phyloP scores from a whole-genome alignment of 495 filamentous ascomycete species.

The Xylaria bambusicola region DNA sequence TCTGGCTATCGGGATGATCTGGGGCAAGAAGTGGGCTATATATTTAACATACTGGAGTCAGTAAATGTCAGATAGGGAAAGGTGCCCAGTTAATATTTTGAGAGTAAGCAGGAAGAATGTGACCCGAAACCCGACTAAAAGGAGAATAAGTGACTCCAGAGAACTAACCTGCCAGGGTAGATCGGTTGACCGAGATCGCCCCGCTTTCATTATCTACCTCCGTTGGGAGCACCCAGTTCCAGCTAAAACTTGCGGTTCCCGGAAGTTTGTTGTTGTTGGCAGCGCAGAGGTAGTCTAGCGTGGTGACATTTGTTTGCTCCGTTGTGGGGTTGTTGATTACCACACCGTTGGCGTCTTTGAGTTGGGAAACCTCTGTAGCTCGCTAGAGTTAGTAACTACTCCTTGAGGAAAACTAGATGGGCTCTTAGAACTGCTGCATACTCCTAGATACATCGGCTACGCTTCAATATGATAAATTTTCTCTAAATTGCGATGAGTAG shows the following conservation, averaged over 20 bases:
- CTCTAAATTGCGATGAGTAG: too few species aligned
- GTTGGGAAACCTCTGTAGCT: slow-evolving; percentile 3
- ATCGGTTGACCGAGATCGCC: not conserved
- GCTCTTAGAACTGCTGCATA: too few species aligned
- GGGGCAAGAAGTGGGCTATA: not conserved
- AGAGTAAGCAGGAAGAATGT: too few species aligned
- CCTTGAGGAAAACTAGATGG: too few species aligned
- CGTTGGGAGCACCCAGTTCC: not conserved
- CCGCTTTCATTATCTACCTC: not conserved
- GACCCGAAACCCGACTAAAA: too few species aligned
- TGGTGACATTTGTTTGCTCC: slow-evolving; percentile 1
- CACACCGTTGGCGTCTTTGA: not conserved
- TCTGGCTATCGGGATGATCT: not conserved
- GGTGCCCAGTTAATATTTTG: too few species aligned
- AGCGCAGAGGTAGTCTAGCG: slow-evolving; percentile 3
- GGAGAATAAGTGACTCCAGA: too few species aligned
- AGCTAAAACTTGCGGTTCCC: slow-evolving; percentile 1
- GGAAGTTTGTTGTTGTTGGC: not conserved
- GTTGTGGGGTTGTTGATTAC: not conserved
- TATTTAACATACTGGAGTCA: too few species aligned
- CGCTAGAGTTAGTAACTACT: too few species aligned
- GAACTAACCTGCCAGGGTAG: not conserved
- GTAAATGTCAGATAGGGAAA: too few species aligned
- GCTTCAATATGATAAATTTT: too few species aligned
- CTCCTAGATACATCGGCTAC: too few species aligned